A percentile compares a stretch with the other conserved stretches of the same genome.
phyloP scores from a whole-genome alignment of 176 grass and related monocot genomes.

The Chrysopogon serrulatus region DNA sequence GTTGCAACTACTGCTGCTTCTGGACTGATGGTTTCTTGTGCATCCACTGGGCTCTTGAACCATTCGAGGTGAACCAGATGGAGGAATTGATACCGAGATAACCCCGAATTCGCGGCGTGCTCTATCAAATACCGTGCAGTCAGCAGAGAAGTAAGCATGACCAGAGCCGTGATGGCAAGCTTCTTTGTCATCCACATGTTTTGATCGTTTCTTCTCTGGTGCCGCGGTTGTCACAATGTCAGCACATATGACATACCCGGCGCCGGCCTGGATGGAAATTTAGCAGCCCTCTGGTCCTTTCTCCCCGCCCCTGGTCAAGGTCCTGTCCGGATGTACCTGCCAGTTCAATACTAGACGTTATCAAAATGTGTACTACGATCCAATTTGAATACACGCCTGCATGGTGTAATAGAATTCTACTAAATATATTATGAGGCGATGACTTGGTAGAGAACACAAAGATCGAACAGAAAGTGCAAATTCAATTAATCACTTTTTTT shows the following conservation, averaged over 20 bases:
- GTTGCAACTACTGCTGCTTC: neutral
- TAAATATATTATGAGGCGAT: neutral
- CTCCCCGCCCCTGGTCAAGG: neutral
- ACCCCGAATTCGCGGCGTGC: constrained; percentile 29
- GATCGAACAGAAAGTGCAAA: neutral
- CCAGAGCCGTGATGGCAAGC: constrained; percentile 21
- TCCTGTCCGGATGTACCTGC: neutral
- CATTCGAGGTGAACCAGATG: constrained; percentile 38
- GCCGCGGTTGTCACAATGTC: neutral
- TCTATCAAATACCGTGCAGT: constrained; percentile 54
- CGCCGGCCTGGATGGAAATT: neutral
- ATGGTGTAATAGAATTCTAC: neutral
- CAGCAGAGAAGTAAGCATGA: constrained; percentile 57
- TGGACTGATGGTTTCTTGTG: constrained; percentile 10
- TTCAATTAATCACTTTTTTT: neutral
- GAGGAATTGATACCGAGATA: constrained; percentile 31
- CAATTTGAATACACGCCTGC: neutral
- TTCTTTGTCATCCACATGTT: constrained; percentile 56
- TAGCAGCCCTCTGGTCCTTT: neutral
- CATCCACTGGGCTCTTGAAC: constrained; percentile 16
- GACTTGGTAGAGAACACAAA: neutral
- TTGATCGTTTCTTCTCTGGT: neutral
- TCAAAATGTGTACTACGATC: neutral
- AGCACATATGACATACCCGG: neutral
- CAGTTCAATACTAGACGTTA: constrained; percentile 1